Conservation (phyloP, 768 basidiomycete species). For the Paxillus rubicundulus region DNA sequence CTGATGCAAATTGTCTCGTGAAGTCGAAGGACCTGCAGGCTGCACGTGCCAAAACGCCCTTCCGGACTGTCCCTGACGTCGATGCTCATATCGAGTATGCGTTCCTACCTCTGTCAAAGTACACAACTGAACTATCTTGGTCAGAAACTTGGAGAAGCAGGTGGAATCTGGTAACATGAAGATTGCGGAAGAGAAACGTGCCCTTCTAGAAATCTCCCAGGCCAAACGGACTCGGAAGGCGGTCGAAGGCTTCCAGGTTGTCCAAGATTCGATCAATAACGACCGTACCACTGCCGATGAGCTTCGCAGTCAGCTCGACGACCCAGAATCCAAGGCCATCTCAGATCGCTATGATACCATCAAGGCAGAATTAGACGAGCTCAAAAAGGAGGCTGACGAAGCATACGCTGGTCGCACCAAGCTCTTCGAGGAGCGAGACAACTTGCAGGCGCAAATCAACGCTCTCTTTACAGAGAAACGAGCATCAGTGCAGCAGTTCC, state of each 20-base stretch:
- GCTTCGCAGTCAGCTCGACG: constrained; percentile 80
- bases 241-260: constrained; percentile 78
- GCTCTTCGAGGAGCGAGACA: constrained; percentile 85
- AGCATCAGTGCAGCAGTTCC: constrained; percentile 64
- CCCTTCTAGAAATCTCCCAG: constrained; percentile 83
- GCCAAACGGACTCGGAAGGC: constrained; percentile 66
- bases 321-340: constrained; percentile 81
- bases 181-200: constrained; percentile 92
- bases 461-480: constrained; percentile 74
- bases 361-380: constrained; percentile 78
- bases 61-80: constrained; percentile 80
- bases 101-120: not conserved
- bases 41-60: constrained; percentile 72
- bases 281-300: constrained; percentile 75
- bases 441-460: constrained; percentile 65
- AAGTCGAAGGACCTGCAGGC: constrained; percentile 87
- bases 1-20: constrained; percentile 3
- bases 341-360: constrained; percentile 80
- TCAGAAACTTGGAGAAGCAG: constrained; percentile 80
- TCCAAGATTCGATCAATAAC: constrained; percentile 78
- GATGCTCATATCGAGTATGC: constrained; percentile 83
- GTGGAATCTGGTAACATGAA: constrained; percentile 92
- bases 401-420: constrained; percentile 75
- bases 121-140: constrained; percentile 9
- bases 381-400: constrained; percentile 87